Conservation (phyloP, 495 filamentous ascomycete species). For the Viridothelium virens region DNA sequence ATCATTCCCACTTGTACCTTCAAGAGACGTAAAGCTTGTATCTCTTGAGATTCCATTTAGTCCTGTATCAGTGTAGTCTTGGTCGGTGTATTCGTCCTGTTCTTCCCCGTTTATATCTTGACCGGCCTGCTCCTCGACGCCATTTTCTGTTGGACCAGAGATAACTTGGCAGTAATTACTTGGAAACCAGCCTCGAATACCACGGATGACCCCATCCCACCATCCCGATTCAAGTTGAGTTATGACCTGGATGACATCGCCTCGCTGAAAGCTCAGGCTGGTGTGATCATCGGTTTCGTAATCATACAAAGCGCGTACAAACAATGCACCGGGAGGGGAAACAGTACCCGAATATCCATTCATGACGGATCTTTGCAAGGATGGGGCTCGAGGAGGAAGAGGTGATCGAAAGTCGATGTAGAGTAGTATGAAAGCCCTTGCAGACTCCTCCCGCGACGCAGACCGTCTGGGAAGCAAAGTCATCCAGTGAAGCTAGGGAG, state of each 20-base stretch:
- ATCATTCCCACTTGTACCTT: constrained; percentile 56
- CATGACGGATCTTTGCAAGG: constrained; percentile 39
- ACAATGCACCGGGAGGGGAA: constrained; percentile 69
- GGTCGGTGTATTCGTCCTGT: constrained; percentile 62
- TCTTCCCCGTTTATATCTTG: constrained; percentile 47
- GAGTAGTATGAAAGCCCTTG: constrained; percentile 8
- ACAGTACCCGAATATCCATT: constrained; percentile 60
- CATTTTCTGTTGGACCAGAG: constrained; percentile 56
- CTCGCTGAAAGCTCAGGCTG: constrained; percentile 89
- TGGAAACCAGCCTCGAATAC: constrained; percentile 93
- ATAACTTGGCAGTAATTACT: constrained; percentile 96
- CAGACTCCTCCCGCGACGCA: constrained; percentile 9
- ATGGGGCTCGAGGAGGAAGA: background rate
- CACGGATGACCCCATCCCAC: constrained; percentile 97
- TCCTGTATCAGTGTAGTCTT: constrained; percentile 55
- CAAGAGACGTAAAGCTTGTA: constrained; percentile 56
- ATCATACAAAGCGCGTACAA: constrained; percentile 92
- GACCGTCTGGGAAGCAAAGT: constrained; percentile 6
- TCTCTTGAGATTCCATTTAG: constrained; percentile 43
- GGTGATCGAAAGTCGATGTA: background rate
- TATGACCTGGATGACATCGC: constrained; percentile 94
- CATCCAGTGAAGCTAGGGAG: background rate
- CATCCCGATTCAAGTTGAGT: constrained; percentile 96
- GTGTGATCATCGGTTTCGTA: constrained; percentile 96
- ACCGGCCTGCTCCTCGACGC: constrained; percentile 37